Conservation (phyloP, 139 green algal genomes). For the Chlorella sp. region DNA sequence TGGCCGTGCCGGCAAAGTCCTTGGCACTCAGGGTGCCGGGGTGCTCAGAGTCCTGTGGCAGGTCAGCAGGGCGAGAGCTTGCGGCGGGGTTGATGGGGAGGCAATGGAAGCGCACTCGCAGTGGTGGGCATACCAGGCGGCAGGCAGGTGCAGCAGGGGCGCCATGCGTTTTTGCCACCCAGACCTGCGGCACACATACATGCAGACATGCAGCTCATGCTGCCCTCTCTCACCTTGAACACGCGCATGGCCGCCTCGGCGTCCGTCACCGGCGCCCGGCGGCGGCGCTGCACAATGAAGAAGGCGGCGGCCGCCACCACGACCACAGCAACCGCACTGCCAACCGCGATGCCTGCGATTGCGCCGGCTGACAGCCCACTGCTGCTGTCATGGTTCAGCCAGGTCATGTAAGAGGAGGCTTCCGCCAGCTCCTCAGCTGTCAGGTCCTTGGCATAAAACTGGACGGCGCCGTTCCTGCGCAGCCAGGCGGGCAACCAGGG, state of each 20-base stretch:
- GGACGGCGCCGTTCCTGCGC: background rate
- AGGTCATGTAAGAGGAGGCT: background rate
- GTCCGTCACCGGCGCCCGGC: background rate
- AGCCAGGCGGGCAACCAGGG: too few species aligned
- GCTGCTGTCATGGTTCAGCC: background rate
- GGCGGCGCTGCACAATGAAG: background rate
- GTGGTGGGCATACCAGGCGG: too few species aligned
- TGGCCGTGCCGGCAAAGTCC: background rate
- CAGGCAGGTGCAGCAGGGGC: too few species aligned
- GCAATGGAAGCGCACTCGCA: too few species aligned
- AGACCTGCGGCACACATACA: too few species aligned
- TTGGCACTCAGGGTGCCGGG: background rate
- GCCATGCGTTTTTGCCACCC: too few species aligned
- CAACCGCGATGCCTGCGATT: slow-evolving; percentile 3
- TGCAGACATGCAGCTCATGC: too few species aligned
- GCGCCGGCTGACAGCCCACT: background rate
- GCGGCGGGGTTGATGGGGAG: too few species aligned
- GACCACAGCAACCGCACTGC: background rate
- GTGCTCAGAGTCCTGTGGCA: background rate
- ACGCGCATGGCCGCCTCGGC: background rate
- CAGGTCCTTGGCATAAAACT: background rate
- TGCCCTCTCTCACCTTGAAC: background rate
- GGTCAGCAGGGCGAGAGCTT: background rate
- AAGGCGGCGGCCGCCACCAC: background rate
- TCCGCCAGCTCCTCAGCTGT: background rate